Conservation (phyloP, 1,284 basidiomycete species). For the Apiotrichum veenhuisii region DNA sequence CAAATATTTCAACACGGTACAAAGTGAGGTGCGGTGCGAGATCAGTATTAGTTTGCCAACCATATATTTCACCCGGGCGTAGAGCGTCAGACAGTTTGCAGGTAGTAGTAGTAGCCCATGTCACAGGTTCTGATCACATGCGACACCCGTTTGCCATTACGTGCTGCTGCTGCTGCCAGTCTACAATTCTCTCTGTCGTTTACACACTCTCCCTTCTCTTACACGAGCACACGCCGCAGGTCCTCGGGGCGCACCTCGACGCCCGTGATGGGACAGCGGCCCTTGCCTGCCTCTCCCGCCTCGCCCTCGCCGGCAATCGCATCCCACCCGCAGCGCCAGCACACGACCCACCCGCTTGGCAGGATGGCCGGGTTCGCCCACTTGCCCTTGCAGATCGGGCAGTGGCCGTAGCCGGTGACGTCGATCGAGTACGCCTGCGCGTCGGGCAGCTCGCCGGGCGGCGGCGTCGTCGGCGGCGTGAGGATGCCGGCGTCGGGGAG, state of each 20-base stretch:
- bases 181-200: too few relatives aligned
- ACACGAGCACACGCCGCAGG: slow-evolving; percentile 78
- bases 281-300: slow-evolving; percentile 39
- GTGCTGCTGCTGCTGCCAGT: too few relatives aligned
- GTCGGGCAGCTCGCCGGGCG: slow-evolving; percentile 53
- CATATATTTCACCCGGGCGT: too few relatives aligned
- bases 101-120: too few relatives aligned
- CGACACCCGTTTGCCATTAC: too few relatives aligned
- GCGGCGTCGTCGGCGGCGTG: slow-evolving; percentile 27
- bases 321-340: slow-evolving; percentile 86
- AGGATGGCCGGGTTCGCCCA: slow-evolving; percentile 87
- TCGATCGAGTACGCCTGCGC: slow-evolving; percentile 18
- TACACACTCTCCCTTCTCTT: slow-evolving; percentile 1
- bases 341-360: slow-evolving; percentile 91
- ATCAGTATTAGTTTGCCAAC: too few relatives aligned
- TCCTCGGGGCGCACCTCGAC: slow-evolving; percentile 70
- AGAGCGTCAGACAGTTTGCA: too few relatives aligned
- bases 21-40: too few relatives aligned
- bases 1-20: too few relatives aligned
- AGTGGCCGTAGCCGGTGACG: slow-evolving; percentile 65
- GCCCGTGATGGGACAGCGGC: slow-evolving; percentile 82
- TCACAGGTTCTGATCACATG: too few relatives aligned
- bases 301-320: slow-evolving; percentile 63
- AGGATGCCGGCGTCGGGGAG: slow-evolving; percentile 38
- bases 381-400: slow-evolving; percentile 71